phyloP scores from a whole-genome alignment of 2,329 filamentous ascomycete genomes.

The Periconia sp. region DNA sequence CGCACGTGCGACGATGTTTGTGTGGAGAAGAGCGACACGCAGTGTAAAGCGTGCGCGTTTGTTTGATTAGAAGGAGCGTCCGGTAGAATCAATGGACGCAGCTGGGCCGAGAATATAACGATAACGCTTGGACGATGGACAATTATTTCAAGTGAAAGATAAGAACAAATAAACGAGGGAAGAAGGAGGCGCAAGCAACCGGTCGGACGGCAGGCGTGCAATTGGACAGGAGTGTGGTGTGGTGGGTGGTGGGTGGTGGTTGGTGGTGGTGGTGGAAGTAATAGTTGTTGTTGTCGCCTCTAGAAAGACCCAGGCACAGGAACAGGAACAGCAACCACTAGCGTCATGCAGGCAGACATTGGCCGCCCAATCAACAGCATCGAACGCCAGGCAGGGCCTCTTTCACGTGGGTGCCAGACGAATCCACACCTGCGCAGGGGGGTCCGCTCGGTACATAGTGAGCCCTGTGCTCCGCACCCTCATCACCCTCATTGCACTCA shows the following conservation, averaged over 20 bases:
- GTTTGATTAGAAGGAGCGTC: background rate
- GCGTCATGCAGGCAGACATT: background rate
- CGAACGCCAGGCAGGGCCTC: background rate
- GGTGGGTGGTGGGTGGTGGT: background rate
- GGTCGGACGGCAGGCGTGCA: too few relatives aligned
- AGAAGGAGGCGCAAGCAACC: too few relatives aligned
- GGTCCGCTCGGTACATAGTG: background rate
- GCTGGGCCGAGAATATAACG: background rate
- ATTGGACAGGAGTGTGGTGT: background rate
- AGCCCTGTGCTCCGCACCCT: background rate
- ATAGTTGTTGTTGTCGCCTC: background rate
- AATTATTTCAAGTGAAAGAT: background rate
- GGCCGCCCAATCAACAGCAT: background rate
- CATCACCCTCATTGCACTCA: background rate
- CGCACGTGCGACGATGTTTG: constrained; percentile 5
- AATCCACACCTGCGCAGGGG: too few relatives aligned
- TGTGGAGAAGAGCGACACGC: background rate
- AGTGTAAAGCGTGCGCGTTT: background rate
- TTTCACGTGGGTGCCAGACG: background rate
- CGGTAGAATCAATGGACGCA: background rate
- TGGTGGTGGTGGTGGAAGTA: background rate
- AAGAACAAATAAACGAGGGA: background rate
- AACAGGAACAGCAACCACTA: background rate
- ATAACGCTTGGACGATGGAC: background rate
- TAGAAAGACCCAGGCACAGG: too few relatives aligned